These are phyloP conservation scores for Halophytophthora polymorphica DNA, from an alignment of 352 stramenopile species.

Conservation along the genomic window DNA sequence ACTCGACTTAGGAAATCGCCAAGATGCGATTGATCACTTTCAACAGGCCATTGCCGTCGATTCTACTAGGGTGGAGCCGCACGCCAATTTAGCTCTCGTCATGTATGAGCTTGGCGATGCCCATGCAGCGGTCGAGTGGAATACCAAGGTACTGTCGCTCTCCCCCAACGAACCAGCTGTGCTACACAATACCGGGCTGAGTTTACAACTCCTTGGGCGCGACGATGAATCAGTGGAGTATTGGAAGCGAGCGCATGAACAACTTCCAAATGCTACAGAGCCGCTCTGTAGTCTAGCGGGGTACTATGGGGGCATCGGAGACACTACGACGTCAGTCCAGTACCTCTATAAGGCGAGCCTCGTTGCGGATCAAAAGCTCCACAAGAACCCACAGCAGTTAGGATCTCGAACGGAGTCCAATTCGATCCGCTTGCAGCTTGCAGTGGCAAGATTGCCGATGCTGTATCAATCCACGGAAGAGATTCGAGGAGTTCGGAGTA, in stretches of 20 bases:
- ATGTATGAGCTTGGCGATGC: slow-evolving; percentile 7
- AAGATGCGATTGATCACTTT: slow-evolving; percentile 12
- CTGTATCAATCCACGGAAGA: slow-evolving; percentile 24
- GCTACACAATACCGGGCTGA: slow-evolving; percentile 27
- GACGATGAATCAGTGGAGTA: slow-evolving; percentile 8
- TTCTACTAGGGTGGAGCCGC: slow-evolving; percentile 8
- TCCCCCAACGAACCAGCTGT: slow-evolving; percentile 14
- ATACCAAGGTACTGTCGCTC: slow-evolving; percentile 9
- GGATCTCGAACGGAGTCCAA: not conserved
- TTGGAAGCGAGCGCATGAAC: slow-evolving; percentile 8
- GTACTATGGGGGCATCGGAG: slow-evolving; percentile 14
- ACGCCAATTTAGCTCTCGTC: slow-evolving; percentile 20
- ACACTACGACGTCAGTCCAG: slow-evolving; percentile 1
- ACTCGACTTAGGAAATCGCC: slow-evolving; percentile 3
- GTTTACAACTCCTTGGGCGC: slow-evolving; percentile 5
- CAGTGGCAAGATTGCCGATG: slow-evolving; percentile 18
- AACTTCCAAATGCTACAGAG: slow-evolving; percentile 4
- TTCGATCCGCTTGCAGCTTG: slow-evolving; percentile 19
- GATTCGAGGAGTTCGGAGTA: slow-evolving; percentile 4
- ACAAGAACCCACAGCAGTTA: not conserved
- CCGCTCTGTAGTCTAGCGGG: slow-evolving; percentile 17
- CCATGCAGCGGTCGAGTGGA: slow-evolving; percentile 12
- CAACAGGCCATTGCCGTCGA: slow-evolving; percentile 7
- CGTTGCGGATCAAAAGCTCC: not conserved
- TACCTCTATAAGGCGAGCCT: slow-evolving; percentile 5